Base-by-base conservation (phyloP, 345 rosid species). In the Pseudoturritis turrita region DNA sequence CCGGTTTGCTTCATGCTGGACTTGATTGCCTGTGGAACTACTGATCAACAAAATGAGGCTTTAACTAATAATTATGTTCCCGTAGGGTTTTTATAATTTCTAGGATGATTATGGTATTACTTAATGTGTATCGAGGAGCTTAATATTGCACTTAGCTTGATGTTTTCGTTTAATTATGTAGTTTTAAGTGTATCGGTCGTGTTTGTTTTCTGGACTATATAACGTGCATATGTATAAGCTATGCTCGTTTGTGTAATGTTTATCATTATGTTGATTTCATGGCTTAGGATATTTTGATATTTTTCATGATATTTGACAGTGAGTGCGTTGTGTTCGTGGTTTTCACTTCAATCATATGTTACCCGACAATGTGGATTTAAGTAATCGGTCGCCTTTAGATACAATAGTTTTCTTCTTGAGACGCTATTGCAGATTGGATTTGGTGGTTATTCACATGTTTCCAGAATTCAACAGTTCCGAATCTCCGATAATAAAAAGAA, bases 21-120 rank as follows among this genome's bases (percentile, higher is more conserved):
- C 86, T 91, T 9, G 98, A 91, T 39, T 86, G 85, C 79, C 67
- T 89, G 83, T 91, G 98, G 97, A 80, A 84, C 49, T 81, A 45
- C 78, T 82, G 66, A 75, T 52, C 37, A 11, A n/a, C 52, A 12
- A 10, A 25, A 36, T 6, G 55, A 71, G 26, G 55, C 59, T 14
- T 56, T 36, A n/a, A 39, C 10, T n/a, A 39, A 5, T 72, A 26
- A 62, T 33, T 45, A 26, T 36, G 63, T 54, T 70, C 67, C 64
- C 63, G 19, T 53, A 66, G 57, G 62, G 74, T 71, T 65, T 67
- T 60, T 40, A n/a, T 0, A 29, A 21, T 9, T 25, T 13, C 49
- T 36, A 62, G 53, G 55, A 35, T 54, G 59, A 22, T 71, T 31
- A 66, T 71, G 62, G 44, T 53, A 50, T 54, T 12, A 26, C 51